Percentiles rank a stretch among this genome's conserved stretches.
These are phyloP conservation scores for Dalbergia cultrata DNA, from an alignment of 306 rosid species.

Conservation along the genomic window DNA sequence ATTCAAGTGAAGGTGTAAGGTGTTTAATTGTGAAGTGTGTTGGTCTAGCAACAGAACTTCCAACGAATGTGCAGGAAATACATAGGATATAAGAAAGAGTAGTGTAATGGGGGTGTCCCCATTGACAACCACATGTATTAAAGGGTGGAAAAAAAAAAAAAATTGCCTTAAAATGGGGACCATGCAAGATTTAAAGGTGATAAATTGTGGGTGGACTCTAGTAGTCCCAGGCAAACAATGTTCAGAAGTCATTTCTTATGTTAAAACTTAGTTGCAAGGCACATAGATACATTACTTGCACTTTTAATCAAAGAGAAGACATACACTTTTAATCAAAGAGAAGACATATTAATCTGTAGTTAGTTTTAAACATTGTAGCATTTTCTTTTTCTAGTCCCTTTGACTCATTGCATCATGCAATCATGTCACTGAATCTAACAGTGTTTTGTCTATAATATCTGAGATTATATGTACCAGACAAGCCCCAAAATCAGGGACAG, in stretches of 20 bases:
- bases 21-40: neutral
- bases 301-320: neutral
- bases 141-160: no score
- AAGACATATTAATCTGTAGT: neutral
- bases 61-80: neutral
- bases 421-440: conserved; percentile 1
- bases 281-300: neutral
- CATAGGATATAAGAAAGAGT: neutral
- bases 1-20: neutral
- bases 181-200: no score
- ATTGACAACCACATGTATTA: no score
- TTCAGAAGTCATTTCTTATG: neutral
- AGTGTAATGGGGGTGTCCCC: no score
- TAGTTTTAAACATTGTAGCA: neutral
- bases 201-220: no score
- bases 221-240: no score
- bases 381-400: neutral
- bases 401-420: conserved; percentile 19
- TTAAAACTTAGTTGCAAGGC: neutral
- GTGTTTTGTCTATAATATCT: neutral
- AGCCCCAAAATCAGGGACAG: no score
- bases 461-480: neutral
- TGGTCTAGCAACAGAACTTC: neutral
- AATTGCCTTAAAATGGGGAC: no score
- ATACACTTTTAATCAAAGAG: neutral